Evolutionary conservation across 1,139 yeast genomes (phyloP), one percentile per base, ranked within the genome.

Genomic region (Neolecta irregularis): DNA sequence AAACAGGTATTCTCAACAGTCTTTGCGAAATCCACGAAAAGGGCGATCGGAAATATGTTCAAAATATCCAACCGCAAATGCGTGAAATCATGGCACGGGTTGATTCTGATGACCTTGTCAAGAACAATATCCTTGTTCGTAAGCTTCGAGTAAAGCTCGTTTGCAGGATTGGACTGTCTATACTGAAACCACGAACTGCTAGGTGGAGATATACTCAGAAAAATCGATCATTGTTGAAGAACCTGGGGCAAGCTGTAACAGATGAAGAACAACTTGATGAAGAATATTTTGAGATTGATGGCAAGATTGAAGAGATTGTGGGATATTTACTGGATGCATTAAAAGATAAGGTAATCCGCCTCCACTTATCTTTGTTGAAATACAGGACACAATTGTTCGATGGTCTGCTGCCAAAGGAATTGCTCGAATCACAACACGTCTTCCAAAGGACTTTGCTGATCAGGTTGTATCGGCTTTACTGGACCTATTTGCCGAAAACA

Each of bases 321-420:
- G 55, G 57, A 19, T 42, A 44, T n/a, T 46, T 62, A 12, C 31
- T 64, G 11, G 41, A 43, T 1, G 37, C 45, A 1, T 46, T 62
- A 3, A 53, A 53, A n/a, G 51, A 58, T 41, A 48, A 46, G 12
- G n/a, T n/a, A n/a, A n/a, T n/a, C n/a, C n/a, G n/a, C n/a, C n/a
- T n/a, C n/a, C n/a, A n/a, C n/a, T n/a, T n/a, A n/a, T n/a, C n/a
- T n/a, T n/a, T n/a, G n/a, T n/a, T n/a, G n/a, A n/a, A n/a, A n/a
- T n/a, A n/a, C n/a, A n/a, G n/a, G 61, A 61, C 36, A 60, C 67
- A 2, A 37, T 51, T 1, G 61, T 66, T 5, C 49, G 73, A 26
- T 60, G 61, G 35, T 50, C 66, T 2, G 58, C 62, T 3, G 62
- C 71, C 4, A 65, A 65, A 41, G 65, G 66, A 3, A 39, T 67